Evolutionary conservation across 768 basidiomycete species (phyloP).

Genomic region (Serendipita sp.): DNA sequence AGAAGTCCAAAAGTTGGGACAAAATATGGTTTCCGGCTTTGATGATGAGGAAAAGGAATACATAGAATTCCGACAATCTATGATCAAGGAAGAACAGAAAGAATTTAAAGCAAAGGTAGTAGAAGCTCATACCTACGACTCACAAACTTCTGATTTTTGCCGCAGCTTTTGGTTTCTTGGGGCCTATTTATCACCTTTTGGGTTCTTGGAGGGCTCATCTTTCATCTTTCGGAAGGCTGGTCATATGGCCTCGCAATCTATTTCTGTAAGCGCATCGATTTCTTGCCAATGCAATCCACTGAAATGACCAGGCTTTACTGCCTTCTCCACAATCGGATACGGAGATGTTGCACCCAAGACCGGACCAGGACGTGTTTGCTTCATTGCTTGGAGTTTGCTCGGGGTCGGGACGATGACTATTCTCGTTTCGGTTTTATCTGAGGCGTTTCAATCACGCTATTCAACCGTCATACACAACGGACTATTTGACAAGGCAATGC

Average conservation of each 20-base stretch:
- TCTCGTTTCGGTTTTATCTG: conserved; percentile 51
- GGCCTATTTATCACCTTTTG: conserved; percentile 59
- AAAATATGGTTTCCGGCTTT: background rate
- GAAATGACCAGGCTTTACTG: conserved; percentile 36
- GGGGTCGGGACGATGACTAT: conserved; percentile 66
- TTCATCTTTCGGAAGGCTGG: conserved; percentile 56
- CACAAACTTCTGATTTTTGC: background rate
- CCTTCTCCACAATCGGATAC: conserved; percentile 59
- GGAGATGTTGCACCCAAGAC: conserved; percentile 47
- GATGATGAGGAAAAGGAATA: conserved; percentile 11
- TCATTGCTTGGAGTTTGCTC: conserved; percentile 61
- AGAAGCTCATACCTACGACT: background rate
- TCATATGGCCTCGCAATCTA: conserved; percentile 44
- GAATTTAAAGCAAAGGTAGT: conserved; percentile 40
- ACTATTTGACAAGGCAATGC: conserved; percentile 29
- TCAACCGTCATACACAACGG: conserved; percentile 34
- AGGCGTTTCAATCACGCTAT: conserved; percentile 50
- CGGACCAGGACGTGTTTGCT: conserved; percentile 56
- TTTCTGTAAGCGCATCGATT: conserved; percentile 36
- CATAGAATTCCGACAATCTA: conserved; percentile 11
- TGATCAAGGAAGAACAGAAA: conserved; percentile 23
- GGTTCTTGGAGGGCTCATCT: conserved; percentile 58
- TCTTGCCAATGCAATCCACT: background rate
- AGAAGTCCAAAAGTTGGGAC: background rate
- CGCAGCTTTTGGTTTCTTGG: conserved; percentile 33